Base-by-base conservation (phyloP, 257 asterid genomes). In the Mentha longifolia region DNA sequence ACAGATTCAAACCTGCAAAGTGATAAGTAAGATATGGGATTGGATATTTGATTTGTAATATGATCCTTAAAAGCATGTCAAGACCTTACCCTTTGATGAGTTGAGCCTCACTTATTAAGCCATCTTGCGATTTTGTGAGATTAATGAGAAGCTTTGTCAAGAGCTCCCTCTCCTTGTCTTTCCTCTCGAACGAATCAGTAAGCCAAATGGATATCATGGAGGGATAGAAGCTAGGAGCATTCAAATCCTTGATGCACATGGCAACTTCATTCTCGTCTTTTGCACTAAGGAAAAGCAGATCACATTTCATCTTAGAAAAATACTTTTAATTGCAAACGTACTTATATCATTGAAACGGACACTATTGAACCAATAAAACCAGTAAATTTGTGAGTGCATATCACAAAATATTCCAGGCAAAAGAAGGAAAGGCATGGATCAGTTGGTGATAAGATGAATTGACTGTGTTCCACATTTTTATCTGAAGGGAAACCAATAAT, bases 201-300 rank as follows among this genome's bases (percentile, higher is more conserved):
- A 95, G 77, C 99, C 99, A 95, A 47, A 80, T 67, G 55, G 95
- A 86, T 55, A 93, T 81, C 97, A 93, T 89, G 7, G 92, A 82
- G 10, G 98, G 95, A 74, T 89, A 80, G 76, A 86, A 91, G 83
- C 82, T 73, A 9, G 96, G 92, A 66, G 89, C 39, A 64, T 91
- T 86, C 79, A 93, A 71, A 6, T 93, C 98, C 80, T 82, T 91
- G 83, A 93, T 80, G 81, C 98, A 85, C 66, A 87, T 66, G 64
- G 89, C 87, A 75, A 91, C 87, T 81, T 93, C 98, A 7, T 81
- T 85, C 76, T 86, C 91, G 75, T 93, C 98, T 74, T 87, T 86
- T 30, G 87, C 96, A 70, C 98, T 93, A 71, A n/a, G 89, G 61
- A 68, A 59, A 56, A 61, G 42, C 28, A 75, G 28, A 68, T 10